These are phyloP conservation scores for Inga leiocalycina DNA, from an alignment of 306 rosid genomes.

Conservation along the genomic window DNA sequence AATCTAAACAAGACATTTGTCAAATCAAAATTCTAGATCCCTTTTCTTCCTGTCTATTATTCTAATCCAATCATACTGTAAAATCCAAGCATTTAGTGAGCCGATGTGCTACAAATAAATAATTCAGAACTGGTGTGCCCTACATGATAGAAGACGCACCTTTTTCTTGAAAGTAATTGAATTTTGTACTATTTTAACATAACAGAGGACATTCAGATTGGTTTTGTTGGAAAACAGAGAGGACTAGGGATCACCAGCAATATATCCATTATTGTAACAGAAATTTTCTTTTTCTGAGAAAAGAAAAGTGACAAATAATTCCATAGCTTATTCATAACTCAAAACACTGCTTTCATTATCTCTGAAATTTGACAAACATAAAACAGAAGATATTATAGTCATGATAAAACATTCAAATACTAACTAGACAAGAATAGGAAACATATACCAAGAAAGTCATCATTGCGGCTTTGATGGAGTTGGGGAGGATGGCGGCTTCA, in stretches of 20 bases:
- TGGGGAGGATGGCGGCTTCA: constrained; percentile 90
- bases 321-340: not conserved
- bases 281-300: not conserved
- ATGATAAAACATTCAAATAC: constrained; percentile 12
- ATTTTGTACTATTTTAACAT: not conserved
- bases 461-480: constrained; percentile 73
- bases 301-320: not conserved
- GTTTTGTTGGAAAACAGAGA: not conserved
- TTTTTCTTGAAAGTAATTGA: not conserved
- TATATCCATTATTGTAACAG: not conserved
- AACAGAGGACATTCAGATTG: not conserved
- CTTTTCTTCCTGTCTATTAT: not conserved
- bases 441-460: constrained; percentile 13
- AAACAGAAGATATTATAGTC: constrained; percentile 15
- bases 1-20: not conserved
- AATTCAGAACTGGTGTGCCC: not conserved
- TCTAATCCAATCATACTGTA: not conserved
- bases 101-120: not conserved
- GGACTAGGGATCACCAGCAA: not conserved
- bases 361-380: not conserved
- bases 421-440: constrained; percentile 3
- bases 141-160: not conserved
- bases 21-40: not conserved
- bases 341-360: not conserved
- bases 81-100: not conserved